Percentiles rank a stretch among this genome's conserved stretches.
These are phyloP conservation scores for Agroathelia rolfsii DNA, from an alignment of 1,284 basidiomycete genomes.

Conservation along the genomic window DNA sequence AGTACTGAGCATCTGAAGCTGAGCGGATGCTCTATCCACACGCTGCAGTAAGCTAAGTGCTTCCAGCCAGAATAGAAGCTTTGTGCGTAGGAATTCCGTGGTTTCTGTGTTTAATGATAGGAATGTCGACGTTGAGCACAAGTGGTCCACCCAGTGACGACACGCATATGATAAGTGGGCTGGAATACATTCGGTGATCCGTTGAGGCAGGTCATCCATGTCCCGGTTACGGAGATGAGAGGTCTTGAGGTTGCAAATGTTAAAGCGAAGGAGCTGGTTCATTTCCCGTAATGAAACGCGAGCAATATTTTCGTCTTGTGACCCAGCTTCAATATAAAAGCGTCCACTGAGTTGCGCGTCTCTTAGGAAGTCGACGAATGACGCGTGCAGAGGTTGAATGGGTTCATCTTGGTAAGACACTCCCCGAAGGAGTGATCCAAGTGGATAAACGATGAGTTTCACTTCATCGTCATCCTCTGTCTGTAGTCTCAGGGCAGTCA, in stretches of 20 bases:
- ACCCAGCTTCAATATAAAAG: conserved; percentile 6
- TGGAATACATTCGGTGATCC: conserved; percentile 2
- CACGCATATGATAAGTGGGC: conserved; percentile 9
- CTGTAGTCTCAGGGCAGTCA: background rate
- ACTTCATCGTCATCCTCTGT: too few relatives aligned
- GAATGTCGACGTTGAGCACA: conserved; percentile 1
- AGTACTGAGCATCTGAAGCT: conserved; percentile 10
- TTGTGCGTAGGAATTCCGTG: conserved; percentile 5
- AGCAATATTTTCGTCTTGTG: conserved; percentile 4
- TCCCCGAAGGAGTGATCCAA: conserved; percentile 6
- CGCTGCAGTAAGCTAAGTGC: conserved; percentile 8
- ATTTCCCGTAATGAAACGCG: conserved; percentile 4
- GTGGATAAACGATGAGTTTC: background rate
- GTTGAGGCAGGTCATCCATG: background rate
- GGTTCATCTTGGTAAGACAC: background rate
- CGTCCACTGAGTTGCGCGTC: background rate
- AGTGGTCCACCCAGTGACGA: conserved; percentile 11
- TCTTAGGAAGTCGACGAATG: conserved; percentile 10
- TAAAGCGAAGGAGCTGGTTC: conserved; percentile 8
- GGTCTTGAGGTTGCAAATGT: conserved; percentile 9
- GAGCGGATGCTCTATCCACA: conserved; percentile 1
- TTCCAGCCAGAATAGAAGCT: conserved; percentile 13
- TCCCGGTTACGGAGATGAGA: conserved; percentile 11
- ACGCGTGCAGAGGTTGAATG: conserved; percentile 8
- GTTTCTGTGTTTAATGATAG: background rate